Base-by-base conservation (phyloP, 768 basidiomycete species). In the Boletales sp. region DNA sequence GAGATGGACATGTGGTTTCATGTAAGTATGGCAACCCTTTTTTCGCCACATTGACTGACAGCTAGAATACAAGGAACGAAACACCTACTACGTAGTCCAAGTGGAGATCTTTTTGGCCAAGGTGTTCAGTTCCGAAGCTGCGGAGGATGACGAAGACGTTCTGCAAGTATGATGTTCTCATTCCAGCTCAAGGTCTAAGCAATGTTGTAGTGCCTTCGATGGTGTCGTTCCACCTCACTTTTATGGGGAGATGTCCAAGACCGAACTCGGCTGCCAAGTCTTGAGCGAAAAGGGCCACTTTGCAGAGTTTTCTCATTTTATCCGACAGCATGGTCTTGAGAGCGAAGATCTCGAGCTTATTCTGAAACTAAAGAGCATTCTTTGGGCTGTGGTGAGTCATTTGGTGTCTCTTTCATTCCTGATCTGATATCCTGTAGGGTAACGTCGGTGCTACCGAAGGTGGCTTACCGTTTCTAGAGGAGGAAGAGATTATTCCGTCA, bases 1-100 rank as follows among this genome's bases (percentile, higher is more conserved):
- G 94, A 97, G 67, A 90, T 99, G 80, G 93, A 98, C 55, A 80
- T 83, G 56, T 99, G 96, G 96, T 91, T 95, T 61, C 84, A 92
- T 65, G 95, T 94, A 61, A 59, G 87, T 63, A 28, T 1, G 21
- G 14, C 46, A 18, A 17, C 32, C 17, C n/a, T n/a, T 30, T 13
- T 7, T 15, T 28, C 34, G n/a, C 40, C 17, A 21, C n/a, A 17
- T 30, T 15, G 35, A 47, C 56, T 63, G 38, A 59, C n/a, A 25
- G 21, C 8, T 12, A n/a, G 14, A 28, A 39, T 49, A 32, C 3
- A 59, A 97, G 95, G 91, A 93, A 66, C 89, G 93, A 30, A 99
- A 99, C 59, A 76, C 90, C 4, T 83, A 87, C 46, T 99, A 98
- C 63, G 92, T 94, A 8, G 85, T 98, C 15, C 86, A 95, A 62